Conservation (phyloP, 164 flowering plant genomes). For the Piper longum region DNA sequence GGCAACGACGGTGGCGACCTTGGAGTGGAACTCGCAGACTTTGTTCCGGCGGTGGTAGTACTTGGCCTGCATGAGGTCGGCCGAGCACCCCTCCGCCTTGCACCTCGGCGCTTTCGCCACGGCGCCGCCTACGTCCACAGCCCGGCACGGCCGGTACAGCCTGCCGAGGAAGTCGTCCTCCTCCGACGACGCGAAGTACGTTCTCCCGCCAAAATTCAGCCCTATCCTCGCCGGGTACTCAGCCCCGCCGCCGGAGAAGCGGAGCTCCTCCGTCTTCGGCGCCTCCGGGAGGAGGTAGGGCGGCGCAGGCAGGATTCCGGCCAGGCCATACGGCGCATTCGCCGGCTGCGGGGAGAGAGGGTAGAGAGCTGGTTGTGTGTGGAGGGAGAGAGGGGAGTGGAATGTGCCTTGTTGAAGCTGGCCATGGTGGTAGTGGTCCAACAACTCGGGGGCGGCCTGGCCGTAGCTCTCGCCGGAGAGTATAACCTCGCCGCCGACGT, state of each 20-base stretch:
- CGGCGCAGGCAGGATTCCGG: background rate
- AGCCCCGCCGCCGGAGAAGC: slow-evolving; percentile 4
- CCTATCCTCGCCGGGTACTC: slow-evolving; percentile 42
- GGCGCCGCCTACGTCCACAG: slow-evolving; percentile 23
- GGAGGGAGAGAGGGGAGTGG: background rate
- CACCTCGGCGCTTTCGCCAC: slow-evolving; percentile 44
- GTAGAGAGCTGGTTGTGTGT: background rate
- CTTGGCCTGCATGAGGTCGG: slow-evolving; percentile 71
- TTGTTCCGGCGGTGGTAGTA: slow-evolving; percentile 90
- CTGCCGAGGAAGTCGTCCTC: slow-evolving; percentile 67
- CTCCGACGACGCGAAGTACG: slow-evolving; percentile 36
- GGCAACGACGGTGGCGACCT: slow-evolving; percentile 67
- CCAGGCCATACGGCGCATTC: background rate
- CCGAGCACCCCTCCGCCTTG: slow-evolving; percentile 81
- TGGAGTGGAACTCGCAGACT: slow-evolving; percentile 96
- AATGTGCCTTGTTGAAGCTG: background rate
- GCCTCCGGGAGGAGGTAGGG: background rate
- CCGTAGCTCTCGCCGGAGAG: background rate
- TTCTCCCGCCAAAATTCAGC: slow-evolving; percentile 65
- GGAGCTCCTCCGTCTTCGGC: slow-evolving; percentile 42
- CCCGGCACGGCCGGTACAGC: slow-evolving; percentile 50
- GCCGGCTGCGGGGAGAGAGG: background rate
- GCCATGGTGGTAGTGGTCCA: background rate
- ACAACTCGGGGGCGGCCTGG: background rate
- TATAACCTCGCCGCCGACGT: background rate